A percentile compares a stretch with the other conserved stretches of the same genome.
These are phyloP conservation scores for Aschersonia sp. DNA, from an alignment of 2,329 filamentous ascomycete species.

Conservation along the genomic window DNA sequence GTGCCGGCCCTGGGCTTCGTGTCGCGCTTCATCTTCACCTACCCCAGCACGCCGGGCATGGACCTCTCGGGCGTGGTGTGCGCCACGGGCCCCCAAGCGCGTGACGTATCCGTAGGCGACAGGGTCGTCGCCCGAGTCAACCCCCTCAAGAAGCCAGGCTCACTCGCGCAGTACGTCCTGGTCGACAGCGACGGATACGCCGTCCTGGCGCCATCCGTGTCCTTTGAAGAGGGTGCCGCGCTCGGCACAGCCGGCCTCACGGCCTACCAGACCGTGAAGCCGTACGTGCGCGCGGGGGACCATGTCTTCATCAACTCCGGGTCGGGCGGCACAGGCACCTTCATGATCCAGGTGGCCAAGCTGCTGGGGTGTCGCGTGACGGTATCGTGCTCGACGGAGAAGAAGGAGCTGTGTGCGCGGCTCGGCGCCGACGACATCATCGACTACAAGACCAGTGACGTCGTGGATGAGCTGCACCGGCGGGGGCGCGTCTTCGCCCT, in stretches of 20 bases:
- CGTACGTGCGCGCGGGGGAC: not conserved
- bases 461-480: constrained; percentile 29
- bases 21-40: constrained; percentile 14
- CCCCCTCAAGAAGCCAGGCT: constrained; percentile 18
- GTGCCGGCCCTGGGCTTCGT: constrained; percentile 24
- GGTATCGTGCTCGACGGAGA: constrained; percentile 43
- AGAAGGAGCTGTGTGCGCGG: constrained; percentile 39
- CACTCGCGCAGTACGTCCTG: constrained; percentile 23
- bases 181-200: constrained; percentile 15
- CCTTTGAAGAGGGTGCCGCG: not conserved
- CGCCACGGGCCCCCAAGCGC: constrained; percentile 11
- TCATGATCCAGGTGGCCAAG: constrained; percentile 51
- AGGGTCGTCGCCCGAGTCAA: constrained; percentile 25
- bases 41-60: constrained; percentile 29
- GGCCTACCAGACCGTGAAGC: constrained; percentile 1
- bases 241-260: not conserved
- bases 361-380: constrained; percentile 45
- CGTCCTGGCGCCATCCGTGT: not conserved
- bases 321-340: constrained; percentile 47
- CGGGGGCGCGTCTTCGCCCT: constrained; percentile 33
- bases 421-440: constrained; percentile 52
- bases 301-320: constrained; percentile 50
- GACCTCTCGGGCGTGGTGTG: constrained; percentile 38
- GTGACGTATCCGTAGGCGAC: constrained; percentile 22
- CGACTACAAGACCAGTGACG: constrained; percentile 40